Conservation (phyloP, 2,329 filamentous ascomycete species). For the Aspergillus hortae region DNA sequence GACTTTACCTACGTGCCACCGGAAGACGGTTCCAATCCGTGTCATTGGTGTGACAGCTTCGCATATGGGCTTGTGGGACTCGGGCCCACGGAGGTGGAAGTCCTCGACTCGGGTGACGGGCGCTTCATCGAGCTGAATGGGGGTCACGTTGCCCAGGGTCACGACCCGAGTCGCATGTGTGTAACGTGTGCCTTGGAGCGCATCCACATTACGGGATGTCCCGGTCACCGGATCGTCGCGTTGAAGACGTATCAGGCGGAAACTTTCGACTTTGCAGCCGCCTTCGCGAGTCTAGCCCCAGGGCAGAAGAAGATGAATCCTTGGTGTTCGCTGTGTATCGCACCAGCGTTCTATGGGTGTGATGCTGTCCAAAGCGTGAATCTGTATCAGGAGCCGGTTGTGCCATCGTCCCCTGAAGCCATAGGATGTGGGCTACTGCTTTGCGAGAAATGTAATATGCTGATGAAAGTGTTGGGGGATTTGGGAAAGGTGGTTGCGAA, state of each 20-base stretch:
- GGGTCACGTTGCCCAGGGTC: conserved; percentile 32
- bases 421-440: conserved; percentile 29
- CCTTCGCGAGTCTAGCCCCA: conserved; percentile 22
- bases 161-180: conserved; percentile 38
- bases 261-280: conserved; percentile 21
- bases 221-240: conserved; percentile 26
- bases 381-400: conserved; percentile 11
- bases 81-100: conserved; percentile 29
- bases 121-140: conserved; percentile 36
- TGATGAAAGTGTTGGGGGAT: conserved; percentile 17
- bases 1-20: conserved; percentile 31
- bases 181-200: conserved; percentile 31
- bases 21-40: conserved; percentile 20
- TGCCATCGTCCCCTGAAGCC: conserved; percentile 6
- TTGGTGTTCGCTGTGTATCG: conserved; percentile 43
- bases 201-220: conserved; percentile 34
- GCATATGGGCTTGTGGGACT: conserved; percentile 40
- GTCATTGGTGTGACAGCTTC: conserved; percentile 41
- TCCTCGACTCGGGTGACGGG: conserved; percentile 32
- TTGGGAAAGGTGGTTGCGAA: conserved; percentile 16
- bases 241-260: conserved; percentile 16
- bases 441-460: conserved; percentile 23
- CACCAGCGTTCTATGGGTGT: conserved; percentile 37
- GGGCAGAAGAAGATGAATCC: conserved; percentile 13
- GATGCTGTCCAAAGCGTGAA: conserved; percentile 7